Conservation (phyloP, 2,329 filamentous ascomycete species). For the Parastagonospora avenae region DNA sequence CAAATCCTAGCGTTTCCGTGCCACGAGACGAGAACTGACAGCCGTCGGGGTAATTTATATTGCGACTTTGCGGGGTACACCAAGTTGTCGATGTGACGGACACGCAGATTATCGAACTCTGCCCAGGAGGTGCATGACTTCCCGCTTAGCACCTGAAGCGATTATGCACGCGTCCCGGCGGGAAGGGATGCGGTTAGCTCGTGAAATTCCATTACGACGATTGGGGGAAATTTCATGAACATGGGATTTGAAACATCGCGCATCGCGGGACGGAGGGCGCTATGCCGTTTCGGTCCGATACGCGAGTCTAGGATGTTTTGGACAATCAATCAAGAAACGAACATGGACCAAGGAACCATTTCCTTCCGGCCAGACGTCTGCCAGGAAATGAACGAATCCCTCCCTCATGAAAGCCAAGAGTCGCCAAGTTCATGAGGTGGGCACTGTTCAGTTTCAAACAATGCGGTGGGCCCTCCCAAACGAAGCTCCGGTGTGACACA, state of each 20-base stretch:
- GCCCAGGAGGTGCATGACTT: too few species aligned
- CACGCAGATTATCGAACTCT: too few species aligned
- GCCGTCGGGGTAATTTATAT: too few species aligned
- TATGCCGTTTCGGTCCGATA: slow-evolving; percentile 1
- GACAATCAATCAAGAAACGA: not conserved
- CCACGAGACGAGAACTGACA: too few species aligned
- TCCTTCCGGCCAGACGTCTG: not conserved
- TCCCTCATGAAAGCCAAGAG: not conserved
- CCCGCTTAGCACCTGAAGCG: too few species aligned
- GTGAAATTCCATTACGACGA: slow-evolving; percentile 2
- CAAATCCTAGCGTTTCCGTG: too few species aligned
- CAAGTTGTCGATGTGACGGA: too few species aligned
- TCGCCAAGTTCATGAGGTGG: slow-evolving; percentile 1
- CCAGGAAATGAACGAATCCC: not conserved
- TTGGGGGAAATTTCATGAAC: slow-evolving; percentile 3
- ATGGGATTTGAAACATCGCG: slow-evolving; percentile 8
- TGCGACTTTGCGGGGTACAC: too few species aligned
- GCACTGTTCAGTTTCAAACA: slow-evolving; percentile 13
- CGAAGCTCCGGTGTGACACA: slow-evolving; percentile 10
- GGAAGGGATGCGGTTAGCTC: slow-evolving; percentile 2
- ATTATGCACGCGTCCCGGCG: not conserved
- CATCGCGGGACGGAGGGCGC: not conserved
- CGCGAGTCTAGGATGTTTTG: slow-evolving; percentile 1
- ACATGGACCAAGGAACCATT: not conserved
- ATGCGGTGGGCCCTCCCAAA: slow-evolving; percentile 1